These are phyloP conservation scores for Verticillium tricorpus DNA, from an alignment of 2,329 filamentous ascomycete genomes.

Conservation along the genomic window DNA sequence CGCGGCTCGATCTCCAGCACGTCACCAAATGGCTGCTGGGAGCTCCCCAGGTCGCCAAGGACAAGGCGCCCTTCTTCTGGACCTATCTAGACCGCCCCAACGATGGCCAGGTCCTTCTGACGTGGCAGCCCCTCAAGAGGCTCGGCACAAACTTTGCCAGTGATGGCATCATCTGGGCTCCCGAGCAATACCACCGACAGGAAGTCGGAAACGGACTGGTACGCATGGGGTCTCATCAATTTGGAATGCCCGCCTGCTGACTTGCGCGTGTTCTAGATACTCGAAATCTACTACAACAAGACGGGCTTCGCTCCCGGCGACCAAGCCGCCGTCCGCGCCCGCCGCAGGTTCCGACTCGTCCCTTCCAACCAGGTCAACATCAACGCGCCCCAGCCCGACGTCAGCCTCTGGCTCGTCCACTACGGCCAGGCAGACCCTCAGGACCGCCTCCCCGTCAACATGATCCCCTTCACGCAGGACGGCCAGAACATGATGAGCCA, in stretches of 20 bases:
- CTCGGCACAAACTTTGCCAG: constrained; percentile 73
- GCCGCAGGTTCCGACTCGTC: constrained; percentile 80
- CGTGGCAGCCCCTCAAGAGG: constrained; percentile 79
- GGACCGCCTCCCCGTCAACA: constrained; percentile 65
- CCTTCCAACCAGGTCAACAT: constrained; percentile 66
- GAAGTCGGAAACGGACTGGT: constrained; percentile 61
- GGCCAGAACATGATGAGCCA: constrained; percentile 57
- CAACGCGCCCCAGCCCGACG: constrained; percentile 67
- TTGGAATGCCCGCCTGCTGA: background rate
- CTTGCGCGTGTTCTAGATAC: constrained; percentile 47
- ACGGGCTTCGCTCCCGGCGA: constrained; percentile 77
- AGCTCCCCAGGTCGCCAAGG: constrained; percentile 80
- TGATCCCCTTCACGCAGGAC: constrained; percentile 60
- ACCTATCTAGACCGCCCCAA: constrained; percentile 79
- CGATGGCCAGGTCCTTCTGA: constrained; percentile 78
- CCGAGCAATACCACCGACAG: constrained; percentile 71
- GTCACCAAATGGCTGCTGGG: constrained; percentile 79
- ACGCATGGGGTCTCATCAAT: constrained; percentile 21
- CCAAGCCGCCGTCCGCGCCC: constrained; percentile 68
- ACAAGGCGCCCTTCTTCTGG: constrained; percentile 86
- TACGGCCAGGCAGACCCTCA: constrained; percentile 74
- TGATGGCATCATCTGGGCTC: constrained; percentile 88
- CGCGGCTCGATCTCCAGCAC: constrained; percentile 67
- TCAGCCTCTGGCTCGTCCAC: constrained; percentile 85
- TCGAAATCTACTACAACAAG: constrained; percentile 86